Percentiles rank a stretch among this genome's conserved stretches.
phyloP scores from a whole-genome alignment of 1,139 yeast species.

The Kodamaea suecica region DNA sequence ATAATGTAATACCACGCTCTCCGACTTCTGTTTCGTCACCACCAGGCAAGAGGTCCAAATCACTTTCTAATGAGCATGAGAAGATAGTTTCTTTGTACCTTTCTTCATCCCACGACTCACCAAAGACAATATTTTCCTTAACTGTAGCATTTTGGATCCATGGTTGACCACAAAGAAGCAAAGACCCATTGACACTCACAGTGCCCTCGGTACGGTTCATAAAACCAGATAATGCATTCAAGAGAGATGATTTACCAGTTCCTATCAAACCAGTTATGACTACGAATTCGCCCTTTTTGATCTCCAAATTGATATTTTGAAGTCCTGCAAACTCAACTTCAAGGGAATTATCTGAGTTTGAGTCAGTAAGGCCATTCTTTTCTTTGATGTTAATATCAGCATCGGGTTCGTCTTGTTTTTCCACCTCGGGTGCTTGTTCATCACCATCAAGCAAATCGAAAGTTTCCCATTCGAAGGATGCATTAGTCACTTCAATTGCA shows the following conservation, averaged over 20 bases:
- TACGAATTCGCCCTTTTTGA: slow-evolving; percentile 57
- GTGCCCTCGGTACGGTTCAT: slow-evolving; percentile 53
- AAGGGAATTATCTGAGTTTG: slow-evolving; percentile 14
- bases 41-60: slow-evolving; percentile 68
- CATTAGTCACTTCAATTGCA: slow-evolving; percentile 14
- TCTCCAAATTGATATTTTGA: slow-evolving; percentile 36
- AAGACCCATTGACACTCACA: slow-evolving; percentile 43
- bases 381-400: slow-evolving; percentile 1
- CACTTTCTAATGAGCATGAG: slow-evolving; percentile 67
- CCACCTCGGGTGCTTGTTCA: slow-evolving; percentile 10
- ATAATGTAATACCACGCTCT: slow-evolving; percentile 85
- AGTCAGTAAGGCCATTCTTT: slow-evolving; percentile 6
- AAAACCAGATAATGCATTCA: slow-evolving; percentile 59
- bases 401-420: slow-evolving; percentile 3
- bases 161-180: slow-evolving; percentile 51
- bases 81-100: slow-evolving; percentile 55
- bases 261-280: slow-evolving; percentile 71
- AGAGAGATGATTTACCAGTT: slow-evolving; percentile 64
- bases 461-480: slow-evolving; percentile 67
- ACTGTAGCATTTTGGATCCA: slow-evolving; percentile 89
- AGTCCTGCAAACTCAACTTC: slow-evolving; percentile 17
- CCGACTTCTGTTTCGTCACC: slow-evolving; percentile 89
- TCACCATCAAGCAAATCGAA: slow-evolving; percentile 19
- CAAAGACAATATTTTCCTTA: slow-evolving; percentile 71
- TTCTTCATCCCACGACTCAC: slow-evolving; percentile 51